Conservation (phyloP, 2,329 filamentous ascomycete genomes). For the Penicillium sumatraense region DNA sequence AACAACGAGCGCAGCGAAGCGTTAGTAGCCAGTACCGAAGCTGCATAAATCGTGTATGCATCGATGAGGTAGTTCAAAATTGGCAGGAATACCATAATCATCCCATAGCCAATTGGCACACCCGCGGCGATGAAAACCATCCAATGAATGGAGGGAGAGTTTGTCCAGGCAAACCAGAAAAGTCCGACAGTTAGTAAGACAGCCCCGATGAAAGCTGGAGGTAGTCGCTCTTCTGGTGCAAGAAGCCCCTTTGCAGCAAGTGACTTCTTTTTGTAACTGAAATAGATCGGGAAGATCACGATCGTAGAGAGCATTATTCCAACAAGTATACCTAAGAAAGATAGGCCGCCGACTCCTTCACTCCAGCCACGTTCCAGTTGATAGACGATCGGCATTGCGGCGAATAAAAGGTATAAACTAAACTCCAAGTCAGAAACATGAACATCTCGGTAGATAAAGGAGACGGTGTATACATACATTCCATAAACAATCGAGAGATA, state of each 20-base stretch:
- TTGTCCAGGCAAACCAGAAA: constrained; percentile 74
- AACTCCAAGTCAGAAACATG: not conserved
- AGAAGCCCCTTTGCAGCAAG: constrained; percentile 54
- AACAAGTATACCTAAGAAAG: constrained; percentile 70
- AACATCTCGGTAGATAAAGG: no score
- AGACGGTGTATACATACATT: constrained; percentile 36
- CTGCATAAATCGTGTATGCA: constrained; percentile 20
- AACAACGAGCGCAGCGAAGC: constrained; percentile 12
- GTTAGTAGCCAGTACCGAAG: constrained; percentile 17
- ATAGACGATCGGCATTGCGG: constrained; percentile 69
- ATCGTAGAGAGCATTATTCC: constrained; percentile 65
- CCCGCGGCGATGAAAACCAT: constrained; percentile 54
- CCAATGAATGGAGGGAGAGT: constrained; percentile 61
- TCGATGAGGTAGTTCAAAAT: constrained; percentile 26
- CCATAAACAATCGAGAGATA: constrained; percentile 59
- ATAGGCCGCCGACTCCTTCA: constrained; percentile 62
- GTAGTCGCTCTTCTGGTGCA: constrained; percentile 69
- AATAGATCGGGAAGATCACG: constrained; percentile 62
- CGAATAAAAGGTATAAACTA: constrained; percentile 60
- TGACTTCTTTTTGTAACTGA: constrained; percentile 52
- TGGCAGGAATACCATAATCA: constrained; percentile 45
- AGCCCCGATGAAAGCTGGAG: constrained; percentile 65
- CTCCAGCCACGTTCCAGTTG: constrained; percentile 63
- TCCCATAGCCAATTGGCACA: constrained; percentile 61
- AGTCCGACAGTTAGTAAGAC: constrained; percentile 65